These are phyloP conservation scores for Senna tora DNA, from an alignment of 306 rosid genomes.

Conservation along the genomic window DNA sequence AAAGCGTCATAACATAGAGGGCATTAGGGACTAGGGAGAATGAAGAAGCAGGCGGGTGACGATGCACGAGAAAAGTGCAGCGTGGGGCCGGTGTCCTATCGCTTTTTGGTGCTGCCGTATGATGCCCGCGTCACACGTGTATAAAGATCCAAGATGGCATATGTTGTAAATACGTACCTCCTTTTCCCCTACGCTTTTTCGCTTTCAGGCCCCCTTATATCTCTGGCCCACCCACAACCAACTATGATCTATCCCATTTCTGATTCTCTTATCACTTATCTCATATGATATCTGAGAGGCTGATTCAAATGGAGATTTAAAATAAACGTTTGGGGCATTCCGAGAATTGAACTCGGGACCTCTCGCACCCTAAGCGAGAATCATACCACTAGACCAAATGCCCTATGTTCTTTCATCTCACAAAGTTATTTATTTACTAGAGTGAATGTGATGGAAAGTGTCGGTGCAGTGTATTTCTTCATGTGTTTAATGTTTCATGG, in stretches of 20 bases:
- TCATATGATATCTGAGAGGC: too few relatives aligned
- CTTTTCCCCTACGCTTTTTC: background rate
- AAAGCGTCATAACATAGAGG: too few relatives aligned
- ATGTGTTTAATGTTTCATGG: background rate
- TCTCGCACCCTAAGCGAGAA: constrained; percentile 51
- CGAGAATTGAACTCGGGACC: constrained; percentile 51
- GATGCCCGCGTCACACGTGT: constrained; percentile 19
- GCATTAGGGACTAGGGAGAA: too few relatives aligned
- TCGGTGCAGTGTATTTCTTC: background rate
- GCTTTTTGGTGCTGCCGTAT: constrained; percentile 23
- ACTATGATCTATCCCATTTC: too few relatives aligned
- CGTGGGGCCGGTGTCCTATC: constrained; percentile 13
- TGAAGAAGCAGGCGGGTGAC: too few relatives aligned
- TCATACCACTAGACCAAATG: constrained; percentile 52
- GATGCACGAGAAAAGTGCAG: constrained; percentile 36
- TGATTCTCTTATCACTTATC: too few relatives aligned
- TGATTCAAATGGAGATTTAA: too few relatives aligned
- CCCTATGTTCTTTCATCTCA: too few relatives aligned
- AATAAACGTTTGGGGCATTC: constrained; percentile 45
- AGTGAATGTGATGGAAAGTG: background rate
- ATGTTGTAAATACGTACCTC: background rate
- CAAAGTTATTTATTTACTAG: too few relatives aligned
- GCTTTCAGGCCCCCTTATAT: background rate
- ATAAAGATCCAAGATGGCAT: background rate
- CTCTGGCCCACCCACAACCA: too few relatives aligned